phyloP scores from a whole-genome alignment of 441 rosid species.

The Erodium moschatum region DNA sequence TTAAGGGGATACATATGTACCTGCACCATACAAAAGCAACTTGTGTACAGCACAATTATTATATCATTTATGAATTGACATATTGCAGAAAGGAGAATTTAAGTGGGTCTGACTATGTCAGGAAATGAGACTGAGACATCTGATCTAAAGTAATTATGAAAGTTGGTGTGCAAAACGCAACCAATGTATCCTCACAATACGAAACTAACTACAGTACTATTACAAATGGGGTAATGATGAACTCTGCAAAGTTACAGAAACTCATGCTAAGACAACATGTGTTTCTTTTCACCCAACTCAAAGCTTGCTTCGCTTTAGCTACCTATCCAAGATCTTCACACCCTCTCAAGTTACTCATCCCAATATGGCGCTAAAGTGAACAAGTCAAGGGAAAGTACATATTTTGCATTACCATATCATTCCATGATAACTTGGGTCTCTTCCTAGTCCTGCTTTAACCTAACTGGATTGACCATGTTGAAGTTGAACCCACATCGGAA shows the following conservation, averaged over 20 bases:
- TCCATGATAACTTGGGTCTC: not conserved
- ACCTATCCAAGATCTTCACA: not conserved
- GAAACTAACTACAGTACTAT: not conserved
- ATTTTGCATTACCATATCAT: not conserved
- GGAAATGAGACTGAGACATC: not conserved
- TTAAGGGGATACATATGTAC: conserved; percentile 11
- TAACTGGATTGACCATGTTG: not conserved
- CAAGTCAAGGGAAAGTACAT: not conserved
- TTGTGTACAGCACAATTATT: not conserved
- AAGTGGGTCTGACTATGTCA: not conserved
- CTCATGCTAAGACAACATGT: not conserved
- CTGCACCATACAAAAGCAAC: conserved; percentile 6
- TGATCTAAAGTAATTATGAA: not conserved
- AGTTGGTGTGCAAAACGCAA: not conserved
- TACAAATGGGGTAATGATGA: conserved; percentile 1
- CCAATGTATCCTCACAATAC: not conserved
- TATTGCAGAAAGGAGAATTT: not conserved
- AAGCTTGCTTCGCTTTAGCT: not conserved
- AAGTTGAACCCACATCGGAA: too few relatives aligned
- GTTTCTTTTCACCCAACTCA: not conserved
- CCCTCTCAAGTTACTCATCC: not conserved
- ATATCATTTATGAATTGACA: not conserved
- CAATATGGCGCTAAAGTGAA: not conserved
- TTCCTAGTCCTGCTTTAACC: not conserved
- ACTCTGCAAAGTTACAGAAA: not conserved